Percentiles rank a stretch among this genome's conserved stretches.
phyloP scores from a whole-genome alignment of 805 yeast genomes.

The Yarrowia hollandica region DNA sequence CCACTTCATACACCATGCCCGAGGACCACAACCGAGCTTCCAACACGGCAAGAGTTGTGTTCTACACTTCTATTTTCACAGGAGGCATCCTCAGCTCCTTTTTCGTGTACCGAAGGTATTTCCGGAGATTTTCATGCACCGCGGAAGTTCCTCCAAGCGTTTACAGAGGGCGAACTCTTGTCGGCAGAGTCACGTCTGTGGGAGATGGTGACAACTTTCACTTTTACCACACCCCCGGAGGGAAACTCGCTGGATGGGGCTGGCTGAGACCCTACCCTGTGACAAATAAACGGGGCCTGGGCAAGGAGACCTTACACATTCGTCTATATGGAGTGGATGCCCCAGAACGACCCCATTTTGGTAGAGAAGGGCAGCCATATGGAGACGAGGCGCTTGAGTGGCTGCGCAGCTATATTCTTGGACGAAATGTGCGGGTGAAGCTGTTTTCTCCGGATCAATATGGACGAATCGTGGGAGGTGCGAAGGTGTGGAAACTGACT shows the following conservation, averaged over 20 bases:
- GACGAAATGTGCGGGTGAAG: slow-evolving; percentile 67
- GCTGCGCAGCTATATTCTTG: slow-evolving; percentile 66
- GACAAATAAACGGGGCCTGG: slow-evolving; percentile 48
- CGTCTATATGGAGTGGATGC: slow-evolving; percentile 95
- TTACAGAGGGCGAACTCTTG: slow-evolving; percentile 49
- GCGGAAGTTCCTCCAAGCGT: slow-evolving; percentile 51
- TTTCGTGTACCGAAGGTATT: slow-evolving; percentile 47
- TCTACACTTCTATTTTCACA: slow-evolving; percentile 34
- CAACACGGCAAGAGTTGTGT: slow-evolving; percentile 21
- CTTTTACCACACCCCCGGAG: slow-evolving; percentile 92
- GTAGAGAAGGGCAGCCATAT: slow-evolving; percentile 86
- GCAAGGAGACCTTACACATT: slow-evolving; percentile 71
- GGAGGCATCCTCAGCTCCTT: slow-evolving; percentile 46
- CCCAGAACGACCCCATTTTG: slow-evolving; percentile 93
- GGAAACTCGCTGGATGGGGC: slow-evolving; percentile 86
- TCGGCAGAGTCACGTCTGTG: slow-evolving; percentile 82
- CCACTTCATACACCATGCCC: background rate
- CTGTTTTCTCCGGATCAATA: slow-evolving; percentile 87
- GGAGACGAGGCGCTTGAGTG: slow-evolving; percentile 82
- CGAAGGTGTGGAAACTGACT: slow-evolving; percentile 57
- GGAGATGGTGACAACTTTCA: slow-evolving; percentile 97
- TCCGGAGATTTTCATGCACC: slow-evolving; percentile 54
- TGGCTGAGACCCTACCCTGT: slow-evolving; percentile 74
- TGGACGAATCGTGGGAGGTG: slow-evolving; percentile 81
- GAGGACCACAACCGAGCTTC: slow-evolving; percentile 20